A percentile compares a stretch with the other conserved stretches of the same genome.
Conservation (phyloP, 495 filamentous ascomycete genomes). For the Aspergillus haitiensis region DNA sequence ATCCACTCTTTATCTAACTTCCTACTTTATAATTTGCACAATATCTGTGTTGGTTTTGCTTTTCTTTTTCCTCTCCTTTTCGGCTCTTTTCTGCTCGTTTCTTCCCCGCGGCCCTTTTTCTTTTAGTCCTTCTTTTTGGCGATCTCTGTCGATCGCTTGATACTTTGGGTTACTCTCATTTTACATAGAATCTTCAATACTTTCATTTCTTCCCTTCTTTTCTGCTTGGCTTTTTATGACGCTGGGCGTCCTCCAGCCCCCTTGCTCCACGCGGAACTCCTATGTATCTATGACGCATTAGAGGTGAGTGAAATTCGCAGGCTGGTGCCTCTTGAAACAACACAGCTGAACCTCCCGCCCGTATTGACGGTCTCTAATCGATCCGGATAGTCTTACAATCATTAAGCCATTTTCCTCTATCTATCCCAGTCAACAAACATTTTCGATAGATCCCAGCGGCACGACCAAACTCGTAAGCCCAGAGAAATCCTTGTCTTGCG, state of each 20-base stretch:
- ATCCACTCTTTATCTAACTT: conserved; percentile 9
- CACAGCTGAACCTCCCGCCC: neutral
- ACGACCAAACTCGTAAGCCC: neutral
- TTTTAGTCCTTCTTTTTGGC: neutral
- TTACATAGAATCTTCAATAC: conserved; percentile 12
- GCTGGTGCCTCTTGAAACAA: neutral
- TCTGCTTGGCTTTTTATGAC: conserved; percentile 10
- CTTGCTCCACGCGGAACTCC: neutral
- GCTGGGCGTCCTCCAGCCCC: conserved; percentile 15
- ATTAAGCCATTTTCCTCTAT: neutral
- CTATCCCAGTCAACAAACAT: neutral
- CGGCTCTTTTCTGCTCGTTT: neutral
- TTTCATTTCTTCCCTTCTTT: conserved; percentile 11
- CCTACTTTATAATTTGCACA: conserved; percentile 1
- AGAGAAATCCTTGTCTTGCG: neutral
- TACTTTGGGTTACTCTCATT: conserved; percentile 8
- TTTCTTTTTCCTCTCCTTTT: neutral
- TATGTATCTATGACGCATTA: conserved; percentile 4
- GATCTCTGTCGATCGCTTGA: conserved; percentile 10
- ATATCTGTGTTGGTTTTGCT: conserved; percentile 6
- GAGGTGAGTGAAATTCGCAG: conserved; percentile 7
- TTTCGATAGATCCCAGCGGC: neutral
- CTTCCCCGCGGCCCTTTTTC: neutral
- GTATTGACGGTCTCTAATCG: neutral
- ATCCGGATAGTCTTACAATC: neutral